Evolutionary conservation across 2,329 filamentous ascomycete species (phyloP), one percentile per base, ranked within the genome.

Genomic region (Fusarium buxicola): DNA sequence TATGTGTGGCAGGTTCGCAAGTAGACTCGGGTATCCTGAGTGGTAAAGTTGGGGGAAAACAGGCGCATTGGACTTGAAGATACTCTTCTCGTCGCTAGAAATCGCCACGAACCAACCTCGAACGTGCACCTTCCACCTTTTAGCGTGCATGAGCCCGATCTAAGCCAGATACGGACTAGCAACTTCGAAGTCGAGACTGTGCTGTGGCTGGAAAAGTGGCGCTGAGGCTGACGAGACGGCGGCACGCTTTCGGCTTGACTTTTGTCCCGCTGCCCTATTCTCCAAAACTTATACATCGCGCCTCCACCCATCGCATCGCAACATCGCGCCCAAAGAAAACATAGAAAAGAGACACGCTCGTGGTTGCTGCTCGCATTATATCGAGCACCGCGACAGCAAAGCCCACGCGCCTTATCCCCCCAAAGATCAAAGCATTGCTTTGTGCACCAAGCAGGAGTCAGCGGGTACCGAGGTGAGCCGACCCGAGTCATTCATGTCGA

Each of bases 401-500:
- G 40, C 25, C 21, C 48, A n/a, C 31, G 10, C 46, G 50, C 53
- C 43, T 31, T 30, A 24, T 31, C 18, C 56, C 58, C 43, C 50
- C 39, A 58, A 55, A 38, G 49, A 57, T 50, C 31, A 36, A 66
- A 45, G 51, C 49, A 21, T 30, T 46, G 24, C 21, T 45, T 53
- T 36, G 49, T 46, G 39, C 48, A 32, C 40, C 54, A 43, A 45
- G 43, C 36, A 52, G 55, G 65, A 63, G 65, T 58, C 58, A 68
- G 63, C 66, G 60, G 60, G 65, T 69, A 69, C 65, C 55, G 70
- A 66, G 63, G 63, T 66, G 63, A 75, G 73, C 73, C 73, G 68
- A 74, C 72, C 68, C 63, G 62, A 71, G 65, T 69, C 60, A 70
- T 73, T 73, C 70, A 73, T 71, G 58, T 70, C 71, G 63, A 72